phyloP scores from a whole-genome alignment of 768 basidiomycete species.

The Trametes meyenii region DNA sequence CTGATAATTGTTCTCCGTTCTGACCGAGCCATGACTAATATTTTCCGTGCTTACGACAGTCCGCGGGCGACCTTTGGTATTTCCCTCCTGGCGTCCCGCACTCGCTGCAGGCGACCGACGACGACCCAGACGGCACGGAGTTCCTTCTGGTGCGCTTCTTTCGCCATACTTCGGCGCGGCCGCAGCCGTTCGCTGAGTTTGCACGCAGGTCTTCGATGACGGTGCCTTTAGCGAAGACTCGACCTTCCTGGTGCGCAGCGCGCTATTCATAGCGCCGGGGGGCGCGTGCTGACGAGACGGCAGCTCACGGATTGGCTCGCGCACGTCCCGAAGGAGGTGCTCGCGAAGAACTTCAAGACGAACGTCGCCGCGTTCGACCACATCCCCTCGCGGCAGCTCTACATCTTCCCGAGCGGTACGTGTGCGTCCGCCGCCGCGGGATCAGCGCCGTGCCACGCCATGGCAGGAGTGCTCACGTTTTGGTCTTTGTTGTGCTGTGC shows the following conservation, averaged over 20 bases:
- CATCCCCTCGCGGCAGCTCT: slow-evolving; percentile 55
- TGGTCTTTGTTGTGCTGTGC: neutral
- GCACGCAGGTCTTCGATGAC: slow-evolving; percentile 43
- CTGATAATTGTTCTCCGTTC: neutral
- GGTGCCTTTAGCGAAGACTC: slow-evolving; percentile 57
- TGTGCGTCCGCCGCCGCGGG: neutral
- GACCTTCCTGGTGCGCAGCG: slow-evolving; percentile 42
- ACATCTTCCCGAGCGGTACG: slow-evolving; percentile 52
- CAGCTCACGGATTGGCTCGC: slow-evolving; percentile 66
- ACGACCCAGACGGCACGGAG: slow-evolving; percentile 49
- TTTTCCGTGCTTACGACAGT: slow-evolving; percentile 15
- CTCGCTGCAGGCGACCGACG: slow-evolving; percentile 52
- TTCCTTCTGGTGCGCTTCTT: slow-evolving; percentile 49
- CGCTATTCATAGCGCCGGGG: slow-evolving; percentile 37
- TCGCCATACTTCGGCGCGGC: neutral
- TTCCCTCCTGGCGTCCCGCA: slow-evolving; percentile 60
- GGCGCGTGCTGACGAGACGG: slow-evolving; percentile 44
- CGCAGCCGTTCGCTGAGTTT: slow-evolving; percentile 9
- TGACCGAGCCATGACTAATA: neutral
- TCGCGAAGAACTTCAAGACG: slow-evolving; percentile 67
- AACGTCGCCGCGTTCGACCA: slow-evolving; percentile 52
- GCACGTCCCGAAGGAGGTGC: slow-evolving; percentile 58
- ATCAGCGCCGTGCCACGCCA: neutral
- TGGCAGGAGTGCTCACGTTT: neutral
- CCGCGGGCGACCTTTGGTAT: slow-evolving; percentile 57